Evolutionary conservation across 305 asterid genomes (phyloP), one percentile per base, ranked within the genome.

Genomic region (Caryopteris hybrid): DNA sequence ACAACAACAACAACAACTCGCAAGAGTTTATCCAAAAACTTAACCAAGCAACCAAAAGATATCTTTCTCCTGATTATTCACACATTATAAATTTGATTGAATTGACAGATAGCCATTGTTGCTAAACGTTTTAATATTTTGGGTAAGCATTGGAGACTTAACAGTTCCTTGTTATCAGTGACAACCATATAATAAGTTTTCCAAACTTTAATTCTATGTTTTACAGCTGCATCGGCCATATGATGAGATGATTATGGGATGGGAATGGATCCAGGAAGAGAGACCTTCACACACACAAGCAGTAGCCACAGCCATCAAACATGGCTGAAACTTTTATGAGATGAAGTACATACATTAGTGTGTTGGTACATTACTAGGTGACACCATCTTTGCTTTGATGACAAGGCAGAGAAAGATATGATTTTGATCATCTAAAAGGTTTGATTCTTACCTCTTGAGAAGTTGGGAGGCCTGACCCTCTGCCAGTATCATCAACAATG

Each of bases 381-480:
- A 38, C 13, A 57, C 36, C 52, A 17, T 17, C 10, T 17, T 54
- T 43, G 66, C 52, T 17, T 12, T 48, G 55, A 41, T 63, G 42
- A 48, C 18, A 39, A 5, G 48, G 21, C 41, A 57, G 23, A 62
- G 34, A 38, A 8, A 31, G 1, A 39, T 59, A 48, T 22, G 17
- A 25, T 57, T n/a, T n/a, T 17, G 51, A 31, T 56, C 71, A 60
- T 34, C 46, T 47, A 67, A 73, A 47, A 38, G 23, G 0, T 43
- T 18, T 36, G 41, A 67, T 79, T 76, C 82, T 85, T 61, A 91
- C 97, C 96, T 86, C 97, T 81, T 85, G 96, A 31, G 92, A 79
- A 39, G 90, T 82, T 8, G 83, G 86, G 38, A 91, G 78, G 56
- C 87, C 91, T 42, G 86, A 71, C 68, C 87, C 94, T 54, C 85